Percentiles rank a stretch among this genome's conserved stretches.
phyloP scores from a whole-genome alignment of 345 rosid genomes.

The Excoecaria agallocha region DNA sequence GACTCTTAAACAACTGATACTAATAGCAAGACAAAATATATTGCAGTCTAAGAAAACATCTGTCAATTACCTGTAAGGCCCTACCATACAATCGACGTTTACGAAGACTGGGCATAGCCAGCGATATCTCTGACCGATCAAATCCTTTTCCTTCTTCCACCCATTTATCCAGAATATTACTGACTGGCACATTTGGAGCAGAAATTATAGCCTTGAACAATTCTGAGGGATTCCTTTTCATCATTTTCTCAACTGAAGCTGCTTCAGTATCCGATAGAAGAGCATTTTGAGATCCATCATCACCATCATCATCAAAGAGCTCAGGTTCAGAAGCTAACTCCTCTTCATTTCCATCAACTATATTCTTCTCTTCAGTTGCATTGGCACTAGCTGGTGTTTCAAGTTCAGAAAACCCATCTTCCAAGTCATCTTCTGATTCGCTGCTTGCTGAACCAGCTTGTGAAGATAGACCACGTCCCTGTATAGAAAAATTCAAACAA shows the following conservation, averaged over 20 bases:
- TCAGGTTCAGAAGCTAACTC: conserved; percentile 45
- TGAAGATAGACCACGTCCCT: conserved; percentile 50
- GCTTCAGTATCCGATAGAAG: conserved; percentile 34
- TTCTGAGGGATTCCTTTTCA: conserved; percentile 28
- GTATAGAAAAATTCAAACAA: conserved; percentile 24
- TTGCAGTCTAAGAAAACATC: background rate
- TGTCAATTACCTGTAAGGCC: conserved; percentile 74
- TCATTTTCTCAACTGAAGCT: conserved; percentile 22
- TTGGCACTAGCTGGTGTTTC: conserved; percentile 35
- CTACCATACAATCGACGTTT: conserved; percentile 67
- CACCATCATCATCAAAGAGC: conserved; percentile 42
- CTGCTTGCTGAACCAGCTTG: conserved; percentile 57
- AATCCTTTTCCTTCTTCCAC: conserved; percentile 59
- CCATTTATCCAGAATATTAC: conserved; percentile 60
- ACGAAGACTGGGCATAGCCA: conserved; percentile 55
- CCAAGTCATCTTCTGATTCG: conserved; percentile 54
- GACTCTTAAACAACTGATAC: background rate
- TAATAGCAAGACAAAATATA: background rate
- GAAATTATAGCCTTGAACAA: conserved; percentile 51
- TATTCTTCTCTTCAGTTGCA: conserved; percentile 18
- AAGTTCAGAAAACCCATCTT: conserved; percentile 71
- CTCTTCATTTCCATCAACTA: conserved; percentile 39
- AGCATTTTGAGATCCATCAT: conserved; percentile 31
- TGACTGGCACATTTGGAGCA: conserved; percentile 42
- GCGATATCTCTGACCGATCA: conserved; percentile 30